These are phyloP conservation scores for Trichoderma erinaceum DNA, from an alignment of 495 filamentous ascomycete genomes.

Conservation along the genomic window DNA sequence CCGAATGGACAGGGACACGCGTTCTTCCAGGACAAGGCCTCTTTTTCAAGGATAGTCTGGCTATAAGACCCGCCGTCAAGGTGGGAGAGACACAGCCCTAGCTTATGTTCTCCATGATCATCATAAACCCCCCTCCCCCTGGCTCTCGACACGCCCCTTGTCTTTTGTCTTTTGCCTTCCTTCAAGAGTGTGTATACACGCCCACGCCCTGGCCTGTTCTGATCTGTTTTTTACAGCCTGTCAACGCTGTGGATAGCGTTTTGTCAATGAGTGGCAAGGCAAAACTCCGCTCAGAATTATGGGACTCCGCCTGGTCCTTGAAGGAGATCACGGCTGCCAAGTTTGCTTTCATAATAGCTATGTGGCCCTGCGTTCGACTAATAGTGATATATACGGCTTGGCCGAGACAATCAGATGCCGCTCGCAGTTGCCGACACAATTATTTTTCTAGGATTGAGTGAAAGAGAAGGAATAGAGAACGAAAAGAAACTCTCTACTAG, in stretches of 20 bases:
- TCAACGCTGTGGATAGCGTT: not conserved
- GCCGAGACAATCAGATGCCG: not conserved
- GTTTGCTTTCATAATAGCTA: not conserved
- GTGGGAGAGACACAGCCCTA: not conserved
- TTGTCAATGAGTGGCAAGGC: not conserved
- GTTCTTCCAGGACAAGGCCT: slow-evolving; percentile 2
- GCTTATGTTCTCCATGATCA: slow-evolving; percentile 12
- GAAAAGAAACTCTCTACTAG: not conserved
- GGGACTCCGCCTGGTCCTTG: slow-evolving; percentile 4
- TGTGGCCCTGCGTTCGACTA: no score
- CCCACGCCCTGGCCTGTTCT: not conserved
- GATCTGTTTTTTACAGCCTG: not conserved
- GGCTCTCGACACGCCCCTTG: not conserved
- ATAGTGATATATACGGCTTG: not conserved
- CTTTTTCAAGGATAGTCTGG: slow-evolving; percentile 1
- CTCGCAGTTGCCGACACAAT: not conserved
- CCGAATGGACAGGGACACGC: slow-evolving; percentile 11
- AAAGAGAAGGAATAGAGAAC: not conserved
- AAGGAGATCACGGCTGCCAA: slow-evolving; percentile 8
- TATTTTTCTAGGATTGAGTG: not conserved
- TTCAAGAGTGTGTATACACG: not conserved
- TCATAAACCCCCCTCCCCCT: slow-evolving; percentile 6
- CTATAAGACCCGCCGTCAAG: not conserved
- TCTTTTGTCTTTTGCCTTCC: not conserved
- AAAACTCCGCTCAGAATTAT: slow-evolving; percentile 9